Evolutionary conservation across 108 stramenopile genomes (phyloP).

Genomic region (Cyclotella baltica): DNA sequence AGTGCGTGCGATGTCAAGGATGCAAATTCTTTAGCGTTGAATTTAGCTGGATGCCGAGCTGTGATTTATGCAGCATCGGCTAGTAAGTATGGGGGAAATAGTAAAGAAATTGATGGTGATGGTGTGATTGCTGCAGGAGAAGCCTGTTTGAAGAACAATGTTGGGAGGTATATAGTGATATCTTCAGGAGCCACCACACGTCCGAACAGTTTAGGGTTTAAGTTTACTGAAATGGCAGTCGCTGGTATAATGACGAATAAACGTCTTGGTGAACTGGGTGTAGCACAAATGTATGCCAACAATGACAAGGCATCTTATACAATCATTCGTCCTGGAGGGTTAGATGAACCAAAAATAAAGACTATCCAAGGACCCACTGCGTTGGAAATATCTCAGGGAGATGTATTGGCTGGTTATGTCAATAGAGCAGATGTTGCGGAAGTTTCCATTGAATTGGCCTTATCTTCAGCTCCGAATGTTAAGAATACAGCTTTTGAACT

Average conservation of each 20-base stretch:
- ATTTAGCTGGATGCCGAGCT: constrained; percentile 38
- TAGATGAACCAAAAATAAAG: constrained; percentile 48
- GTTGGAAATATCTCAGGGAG: constrained; percentile 63
- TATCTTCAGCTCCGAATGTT: constrained; percentile 33
- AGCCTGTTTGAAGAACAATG: constrained; percentile 37
- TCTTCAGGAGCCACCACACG: constrained; percentile 55
- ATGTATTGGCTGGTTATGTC: constrained; percentile 56
- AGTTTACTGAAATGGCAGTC: constrained; percentile 52
- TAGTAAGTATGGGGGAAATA: constrained; percentile 38
- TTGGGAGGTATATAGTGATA: constrained; percentile 51
- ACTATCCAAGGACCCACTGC: constrained; percentile 38
- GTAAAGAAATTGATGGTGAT: constrained; percentile 19
- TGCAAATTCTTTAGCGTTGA: constrained; percentile 19
- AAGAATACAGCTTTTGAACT: constrained; percentile 55
- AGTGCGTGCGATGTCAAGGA: constrained; percentile 42
- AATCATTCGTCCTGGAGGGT: constrained; percentile 64
- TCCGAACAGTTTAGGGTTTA: constrained; percentile 54
- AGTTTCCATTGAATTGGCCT: constrained; percentile 43
- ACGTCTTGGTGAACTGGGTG: constrained; percentile 42
- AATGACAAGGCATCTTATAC: constrained; percentile 29
- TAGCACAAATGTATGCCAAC: constrained; percentile 29
- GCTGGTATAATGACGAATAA: constrained; percentile 60
- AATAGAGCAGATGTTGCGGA: constrained; percentile 63
- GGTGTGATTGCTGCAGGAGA: constrained; percentile 48
- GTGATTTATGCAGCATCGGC: constrained; percentile 69